These are phyloP conservation scores for Ceratocystis papillata DNA, from an alignment of 2,329 filamentous ascomycete genomes.

Conservation along the genomic window DNA sequence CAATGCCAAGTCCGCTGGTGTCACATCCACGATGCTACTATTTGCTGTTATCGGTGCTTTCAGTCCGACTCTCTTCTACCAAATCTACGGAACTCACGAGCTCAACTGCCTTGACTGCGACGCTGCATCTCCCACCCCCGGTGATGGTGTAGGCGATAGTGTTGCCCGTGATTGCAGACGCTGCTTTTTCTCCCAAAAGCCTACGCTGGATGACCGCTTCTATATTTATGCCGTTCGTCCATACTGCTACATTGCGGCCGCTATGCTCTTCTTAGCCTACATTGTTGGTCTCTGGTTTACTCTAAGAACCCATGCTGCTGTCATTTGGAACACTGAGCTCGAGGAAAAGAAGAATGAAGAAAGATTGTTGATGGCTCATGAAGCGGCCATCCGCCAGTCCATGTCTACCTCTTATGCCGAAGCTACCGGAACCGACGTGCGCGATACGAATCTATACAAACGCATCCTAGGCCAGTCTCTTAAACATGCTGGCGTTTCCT, in stretches of 20 bases:
- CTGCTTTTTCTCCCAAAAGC: constrained; percentile 86
- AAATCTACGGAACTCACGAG: constrained; percentile 96
- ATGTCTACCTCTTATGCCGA: constrained; percentile 33
- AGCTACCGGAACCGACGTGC: constrained; percentile 55
- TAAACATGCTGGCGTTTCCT: constrained; percentile 55
- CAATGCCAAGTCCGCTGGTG: constrained; percentile 90
- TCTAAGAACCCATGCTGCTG: constrained; percentile 83
- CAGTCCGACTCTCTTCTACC: constrained; percentile 91
- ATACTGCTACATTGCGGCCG: constrained; percentile 81
- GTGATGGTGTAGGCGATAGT: constrained; percentile 29
- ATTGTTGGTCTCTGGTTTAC: constrained; percentile 93
- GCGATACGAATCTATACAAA: constrained; percentile 83
- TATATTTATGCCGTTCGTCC: constrained; percentile 84
- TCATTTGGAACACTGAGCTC: constrained; percentile 84
- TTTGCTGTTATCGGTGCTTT: constrained; percentile 95
- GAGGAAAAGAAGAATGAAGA: constrained; percentile 65
- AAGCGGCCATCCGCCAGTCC: constrained; percentile 15
- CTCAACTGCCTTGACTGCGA: constrained; percentile 66
- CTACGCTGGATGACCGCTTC: constrained; percentile 75
- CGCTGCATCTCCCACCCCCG: constrained; percentile 35
- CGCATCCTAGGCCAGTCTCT: constrained; percentile 84
- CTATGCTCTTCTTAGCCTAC: constrained; percentile 83
- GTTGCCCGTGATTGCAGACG: constrained; percentile 67
- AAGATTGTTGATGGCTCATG: constrained; percentile 27
- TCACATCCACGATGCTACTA: constrained; percentile 94